Evolutionary conservation across 2,329 filamentous ascomycete species (phyloP).

Genomic region (Leptoxyphium fumago): DNA sequence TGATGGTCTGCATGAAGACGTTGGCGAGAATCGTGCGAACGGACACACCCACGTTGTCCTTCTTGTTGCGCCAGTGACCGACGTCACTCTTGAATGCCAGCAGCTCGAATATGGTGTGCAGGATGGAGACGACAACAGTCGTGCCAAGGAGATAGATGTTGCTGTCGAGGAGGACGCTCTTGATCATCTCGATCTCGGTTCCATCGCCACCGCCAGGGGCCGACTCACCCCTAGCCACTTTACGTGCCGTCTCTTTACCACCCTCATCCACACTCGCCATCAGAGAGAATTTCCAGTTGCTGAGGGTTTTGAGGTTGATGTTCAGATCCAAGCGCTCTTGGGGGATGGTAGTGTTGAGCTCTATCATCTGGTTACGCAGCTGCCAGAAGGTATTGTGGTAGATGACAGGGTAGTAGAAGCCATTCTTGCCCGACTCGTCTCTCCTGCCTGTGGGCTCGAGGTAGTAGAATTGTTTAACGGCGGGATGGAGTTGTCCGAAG

Average conservation of each 20-base stretch:
- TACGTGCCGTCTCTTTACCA: slow-evolving; percentile 66
- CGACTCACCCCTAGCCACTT: slow-evolving; percentile 58
- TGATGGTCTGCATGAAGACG: slow-evolving; percentile 91
- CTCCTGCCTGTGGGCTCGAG: slow-evolving; percentile 69
- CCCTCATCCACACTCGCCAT: slow-evolving; percentile 76
- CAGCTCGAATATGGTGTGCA: slow-evolving; percentile 91
- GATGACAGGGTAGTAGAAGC: slow-evolving; percentile 84
- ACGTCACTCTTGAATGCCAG: slow-evolving; percentile 97
- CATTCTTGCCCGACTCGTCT: slow-evolving; percentile 71
- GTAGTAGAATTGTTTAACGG: slow-evolving; percentile 60
- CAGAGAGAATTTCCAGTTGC: slow-evolving; percentile 78
- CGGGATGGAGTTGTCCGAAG: slow-evolving; percentile 54
- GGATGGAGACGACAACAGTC: slow-evolving; percentile 68
- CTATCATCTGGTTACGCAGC: slow-evolving; percentile 75
- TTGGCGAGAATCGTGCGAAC: slow-evolving; percentile 93
- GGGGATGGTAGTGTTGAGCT: slow-evolving; percentile 85
- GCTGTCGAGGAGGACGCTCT: slow-evolving; percentile 85
- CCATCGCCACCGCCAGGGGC: slow-evolving; percentile 73
- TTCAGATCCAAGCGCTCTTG: slow-evolving; percentile 69
- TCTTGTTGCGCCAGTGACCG: slow-evolving; percentile 97
- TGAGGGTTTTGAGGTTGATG: slow-evolving; percentile 67
- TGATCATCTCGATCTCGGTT: slow-evolving; percentile 91
- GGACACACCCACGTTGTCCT: slow-evolving; percentile 94
- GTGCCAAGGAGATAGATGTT: slow-evolving; percentile 81
- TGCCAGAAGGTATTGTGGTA: slow-evolving; percentile 98